Evolutionary conservation across 106 monocot genomes (phyloP), one percentile per base, ranked within the genome.

Genomic region (Dioscorea alata): DNA sequence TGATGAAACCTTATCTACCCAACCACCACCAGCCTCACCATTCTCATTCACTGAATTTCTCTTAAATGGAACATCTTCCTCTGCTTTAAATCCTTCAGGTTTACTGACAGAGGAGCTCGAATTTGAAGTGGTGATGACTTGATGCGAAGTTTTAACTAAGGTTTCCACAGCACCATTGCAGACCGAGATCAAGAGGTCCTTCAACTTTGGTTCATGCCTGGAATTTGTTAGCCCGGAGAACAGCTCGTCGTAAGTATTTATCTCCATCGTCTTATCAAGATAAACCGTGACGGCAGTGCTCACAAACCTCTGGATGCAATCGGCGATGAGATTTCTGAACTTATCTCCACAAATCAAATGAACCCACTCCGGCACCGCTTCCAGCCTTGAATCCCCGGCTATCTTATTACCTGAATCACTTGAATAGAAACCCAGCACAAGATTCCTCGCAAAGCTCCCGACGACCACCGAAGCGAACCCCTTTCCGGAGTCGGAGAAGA

Each of bases 131-230:
- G 74, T 76, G 52, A 95, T 23, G 28, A 89, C 82, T 16, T 60
- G 60, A 25, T 91, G 91, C 7, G 86, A 88, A 22, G 95, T 89
- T 69, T 64, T 91, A 23, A 96, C 82, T 19, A 96, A 77, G 31
- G 95, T 91, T 56, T 91, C 91, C 1, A 96, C 82, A 0, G 91
- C 88, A 17, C 86, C 82, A 25, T 86, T 96, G 59, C 84, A 91
- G 1, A 91, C 73, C 0, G 82, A 76, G 33, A 91, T 76, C 19
- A 96, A 54, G 7, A 89, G 61, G 48, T 91, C 88, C 82, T 89
- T 91, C 77, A 86, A 68, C 73, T 89, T 84, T 5, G 74, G 50
- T 32, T 86, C 86, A 61, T 96, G 84, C 58, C 76, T 88, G 2
- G 88, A 80, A 59, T 96, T 86, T 16, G 91, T 84, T 32, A 96